Conservation (phyloP, 768 basidiomycete species). For the Amanita pallidorosea region DNA sequence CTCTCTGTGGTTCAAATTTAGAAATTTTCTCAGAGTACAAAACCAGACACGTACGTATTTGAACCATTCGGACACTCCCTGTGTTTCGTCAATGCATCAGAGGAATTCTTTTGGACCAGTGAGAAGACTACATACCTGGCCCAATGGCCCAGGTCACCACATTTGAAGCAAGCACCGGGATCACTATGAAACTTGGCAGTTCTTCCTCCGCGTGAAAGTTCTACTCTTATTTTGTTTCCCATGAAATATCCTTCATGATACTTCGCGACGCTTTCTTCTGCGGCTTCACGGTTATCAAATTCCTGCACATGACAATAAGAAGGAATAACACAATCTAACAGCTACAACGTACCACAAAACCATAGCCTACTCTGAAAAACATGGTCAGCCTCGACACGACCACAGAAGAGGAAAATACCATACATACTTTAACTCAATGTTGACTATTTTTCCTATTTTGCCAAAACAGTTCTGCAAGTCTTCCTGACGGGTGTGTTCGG, state of each 20-base stretch:
- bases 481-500: slow-evolving; percentile 78
- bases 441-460: slow-evolving; percentile 65
- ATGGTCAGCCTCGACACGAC: not conserved
- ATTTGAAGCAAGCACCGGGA: slow-evolving; percentile 82
- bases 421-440: slow-evolving; percentile 76
- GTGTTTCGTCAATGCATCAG: slow-evolving; percentile 4
- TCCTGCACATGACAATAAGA: slow-evolving; percentile 36
- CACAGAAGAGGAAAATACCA: slow-evolving; percentile 8
- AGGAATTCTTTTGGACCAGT: not conserved
- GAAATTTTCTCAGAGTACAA: not conserved
- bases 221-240: slow-evolving; percentile 88
- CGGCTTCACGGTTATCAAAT: slow-evolving; percentile 72
- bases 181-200: slow-evolving; percentile 77
- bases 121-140: slow-evolving; percentile 47
- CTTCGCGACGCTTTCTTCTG: slow-evolving; percentile 79
- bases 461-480: slow-evolving; percentile 82
- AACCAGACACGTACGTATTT: slow-evolving; percentile 33
- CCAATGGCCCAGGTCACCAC: slow-evolving; percentile 82
- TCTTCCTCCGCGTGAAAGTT: slow-evolving; percentile 73
- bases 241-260: slow-evolving; percentile 87
- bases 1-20: slow-evolving; percentile 13
- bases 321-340: not conserved
- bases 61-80: slow-evolving; percentile 67
- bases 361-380: slow-evolving; percentile 62
- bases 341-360: slow-evolving; percentile 68